Evolutionary conservation across 768 basidiomycete genomes (phyloP).

Genomic region (Suillus variegatus): DNA sequence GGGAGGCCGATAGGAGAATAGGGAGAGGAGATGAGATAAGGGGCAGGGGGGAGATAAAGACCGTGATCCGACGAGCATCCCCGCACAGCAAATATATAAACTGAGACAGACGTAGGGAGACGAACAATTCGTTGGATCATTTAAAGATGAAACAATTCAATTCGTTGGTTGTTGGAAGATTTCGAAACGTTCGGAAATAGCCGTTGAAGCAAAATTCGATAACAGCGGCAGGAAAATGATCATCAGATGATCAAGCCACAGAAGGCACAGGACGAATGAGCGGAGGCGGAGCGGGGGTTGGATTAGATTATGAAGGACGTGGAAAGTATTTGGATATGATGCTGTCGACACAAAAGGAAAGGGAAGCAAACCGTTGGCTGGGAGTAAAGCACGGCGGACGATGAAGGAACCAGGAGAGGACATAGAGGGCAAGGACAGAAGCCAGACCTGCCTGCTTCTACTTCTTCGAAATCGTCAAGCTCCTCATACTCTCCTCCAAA

Average conservation of each 20-base stretch:
- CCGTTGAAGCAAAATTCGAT: not conserved
- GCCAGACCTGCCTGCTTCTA: slow-evolving; percentile 2
- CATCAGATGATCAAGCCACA: not conserved
- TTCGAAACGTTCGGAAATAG: not conserved
- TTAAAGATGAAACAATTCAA: not conserved
- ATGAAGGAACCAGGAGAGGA: not conserved
- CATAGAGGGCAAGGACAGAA: not conserved
- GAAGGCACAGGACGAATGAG: not conserved
- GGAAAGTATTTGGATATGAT: not conserved
- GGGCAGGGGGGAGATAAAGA: not conserved
- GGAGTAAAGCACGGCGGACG: not conserved
- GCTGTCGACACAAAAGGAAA: not conserved
- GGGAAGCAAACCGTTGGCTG: not conserved
- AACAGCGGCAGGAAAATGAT: not conserved
- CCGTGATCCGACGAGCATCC: not conserved
- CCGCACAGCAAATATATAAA: not conserved
- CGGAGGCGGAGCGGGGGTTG: not conserved
- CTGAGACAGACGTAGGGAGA: not conserved
- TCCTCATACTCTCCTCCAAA: slow-evolving; percentile 71
- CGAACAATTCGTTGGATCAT: not conserved
- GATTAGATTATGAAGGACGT: not conserved
- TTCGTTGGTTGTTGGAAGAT: not conserved
- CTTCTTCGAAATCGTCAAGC: slow-evolving; percentile 62
- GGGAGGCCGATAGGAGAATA: not conserved
- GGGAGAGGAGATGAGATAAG: not conserved